A percentile compares a stretch with the other conserved stretches of the same genome.
Conservation (phyloP, 2,329 filamentous ascomycete genomes). For the Botrytis porri region DNA sequence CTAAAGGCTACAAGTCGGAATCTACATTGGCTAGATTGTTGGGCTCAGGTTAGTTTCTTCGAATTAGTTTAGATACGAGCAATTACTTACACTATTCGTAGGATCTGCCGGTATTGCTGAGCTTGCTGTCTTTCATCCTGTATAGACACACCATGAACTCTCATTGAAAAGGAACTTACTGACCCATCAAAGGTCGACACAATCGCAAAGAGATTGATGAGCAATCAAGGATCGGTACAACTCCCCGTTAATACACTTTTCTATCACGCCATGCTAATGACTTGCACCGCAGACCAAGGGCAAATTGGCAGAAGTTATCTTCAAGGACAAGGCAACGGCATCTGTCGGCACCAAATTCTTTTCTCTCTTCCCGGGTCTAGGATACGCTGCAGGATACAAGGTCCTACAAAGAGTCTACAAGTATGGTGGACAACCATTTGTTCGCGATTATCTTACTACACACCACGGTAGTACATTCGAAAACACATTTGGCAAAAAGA, state of each 20-base stretch:
- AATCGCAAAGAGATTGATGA: conserved; percentile 98
- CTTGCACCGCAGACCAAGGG: conserved; percentile 45
- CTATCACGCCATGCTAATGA: conserved; percentile 28
- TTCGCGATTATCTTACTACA: conserved; percentile 78
- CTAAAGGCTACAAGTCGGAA: conserved; percentile 72
- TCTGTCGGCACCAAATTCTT: conserved; percentile 75
- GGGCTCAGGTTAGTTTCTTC: conserved; percentile 70
- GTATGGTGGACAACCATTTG: conserved; percentile 95
- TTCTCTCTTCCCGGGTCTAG: conserved; percentile 92
- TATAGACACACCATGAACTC: conserved; percentile 42
- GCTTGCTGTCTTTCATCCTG: conserved; percentile 88
- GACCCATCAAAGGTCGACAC: conserved; percentile 74
- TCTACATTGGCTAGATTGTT: conserved; percentile 83
- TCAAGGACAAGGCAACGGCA: conserved; percentile 81
- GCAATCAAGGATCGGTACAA: conserved; percentile 78
- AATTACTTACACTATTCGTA: conserved; percentile 42
- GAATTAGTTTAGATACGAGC: not conserved
- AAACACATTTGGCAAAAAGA: conserved; percentile 88
- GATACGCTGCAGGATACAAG: conserved; percentile 98
- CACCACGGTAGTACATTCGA: conserved; percentile 86
- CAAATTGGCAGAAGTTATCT: conserved; percentile 81
- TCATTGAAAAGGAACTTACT: conserved; percentile 25
- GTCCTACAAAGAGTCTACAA: conserved; percentile 97
- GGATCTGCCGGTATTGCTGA: conserved; percentile 92
- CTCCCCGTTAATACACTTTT: not conserved